A percentile compares a stretch with the other conserved stretches of the same genome.
Evolutionary conservation across 352 stramenopile genomes (phyloP).

Genomic region (Phytopythium mirpurense): DNA sequence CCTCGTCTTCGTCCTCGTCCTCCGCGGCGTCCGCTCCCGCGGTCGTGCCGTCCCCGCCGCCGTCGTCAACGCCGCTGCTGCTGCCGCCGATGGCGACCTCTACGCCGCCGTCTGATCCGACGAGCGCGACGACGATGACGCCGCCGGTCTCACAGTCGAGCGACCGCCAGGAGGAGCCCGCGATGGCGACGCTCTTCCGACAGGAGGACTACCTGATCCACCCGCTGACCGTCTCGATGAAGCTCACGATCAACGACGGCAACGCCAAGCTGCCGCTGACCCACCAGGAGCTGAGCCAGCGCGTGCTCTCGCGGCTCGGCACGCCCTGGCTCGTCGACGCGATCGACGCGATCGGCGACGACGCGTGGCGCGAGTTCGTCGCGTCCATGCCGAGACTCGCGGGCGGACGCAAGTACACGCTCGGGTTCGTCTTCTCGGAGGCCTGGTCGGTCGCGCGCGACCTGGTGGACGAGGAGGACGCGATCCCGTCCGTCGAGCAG

Average conservation of each 20-base stretch:
- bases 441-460: conserved; percentile 78
- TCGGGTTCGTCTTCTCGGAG: conserved; percentile 83
- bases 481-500: conserved; percentile 59
- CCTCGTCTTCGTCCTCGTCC: conserved; percentile 6
- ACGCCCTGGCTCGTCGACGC: conserved; percentile 78
- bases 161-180: conserved; percentile 7
- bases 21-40: not conserved
- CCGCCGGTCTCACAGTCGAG: conserved; percentile 2
- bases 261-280: conserved; percentile 73
- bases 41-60: not conserved
- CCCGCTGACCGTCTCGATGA: conserved; percentile 71
- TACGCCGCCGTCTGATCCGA: not conserved
- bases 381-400: conserved; percentile 65
- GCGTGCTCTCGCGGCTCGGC: conserved; percentile 64
- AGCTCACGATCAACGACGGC: conserved; percentile 78
- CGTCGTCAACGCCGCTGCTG: not conserved
- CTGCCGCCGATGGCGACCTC: not conserved
- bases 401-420: conserved; percentile 67
- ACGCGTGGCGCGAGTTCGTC: conserved; percentile 66
- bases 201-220: conserved; percentile 62
- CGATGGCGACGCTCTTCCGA: conserved; percentile 31
- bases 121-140: conserved; percentile 5
- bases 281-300: conserved; percentile 67
- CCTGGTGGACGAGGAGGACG: conserved; percentile 68
- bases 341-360: conserved; percentile 64